Base-by-base conservation (phyloP, 2,329 filamentous ascomycete genomes). In the Cercospora citrullina region DNA sequence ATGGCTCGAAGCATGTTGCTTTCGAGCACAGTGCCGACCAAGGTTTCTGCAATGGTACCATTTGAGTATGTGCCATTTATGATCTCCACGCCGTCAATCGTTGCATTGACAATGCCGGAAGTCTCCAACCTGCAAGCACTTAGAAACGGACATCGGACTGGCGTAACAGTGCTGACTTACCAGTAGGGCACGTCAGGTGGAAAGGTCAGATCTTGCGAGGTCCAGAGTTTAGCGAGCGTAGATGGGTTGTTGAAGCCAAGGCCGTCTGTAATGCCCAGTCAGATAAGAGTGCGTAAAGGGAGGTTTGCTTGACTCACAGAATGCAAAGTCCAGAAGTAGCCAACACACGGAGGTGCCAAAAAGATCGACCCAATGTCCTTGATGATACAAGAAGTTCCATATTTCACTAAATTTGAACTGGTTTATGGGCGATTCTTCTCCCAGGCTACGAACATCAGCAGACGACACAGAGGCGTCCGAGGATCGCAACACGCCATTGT, bases 211-310 rank as follows among this genome's bases (percentile, higher is more conserved):
- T 61, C 45, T 42, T 61, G 42, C 31, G 48, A 51, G n/a, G 70
- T 64, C 71, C 71, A 73, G 31, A 73, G 65, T 48, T 73, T 71
- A 23, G 71, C 68, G 28, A 73, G 64, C 10, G 69, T 72, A 55
- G 66, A 67, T 14, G 71, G 66, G 10, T 66, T 71, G 21, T 73
- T 73, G 70, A 73, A 73, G 62, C 71, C 71, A 14, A 73, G 65
- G 12, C 71, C 71, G 42, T 72, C 70, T 67, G 28, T 2, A 4
- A 21, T 23, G 5, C n/a, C 10, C 4, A 18, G 64, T 26, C 31
- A 67, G 33, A 62, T 16, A 2, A 2, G 45, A 5, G 9, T 10
- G 45, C 33, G 2, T 10, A 10, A 2, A 7, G 18, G 48, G 48
- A n/a, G n/a, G 3, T 26, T n/a, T 58, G 53, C 8, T 5, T 8